These are phyloP conservation scores for Calonectria montana DNA, from an alignment of 2,329 filamentous ascomycete species.

Conservation along the genomic window DNA sequence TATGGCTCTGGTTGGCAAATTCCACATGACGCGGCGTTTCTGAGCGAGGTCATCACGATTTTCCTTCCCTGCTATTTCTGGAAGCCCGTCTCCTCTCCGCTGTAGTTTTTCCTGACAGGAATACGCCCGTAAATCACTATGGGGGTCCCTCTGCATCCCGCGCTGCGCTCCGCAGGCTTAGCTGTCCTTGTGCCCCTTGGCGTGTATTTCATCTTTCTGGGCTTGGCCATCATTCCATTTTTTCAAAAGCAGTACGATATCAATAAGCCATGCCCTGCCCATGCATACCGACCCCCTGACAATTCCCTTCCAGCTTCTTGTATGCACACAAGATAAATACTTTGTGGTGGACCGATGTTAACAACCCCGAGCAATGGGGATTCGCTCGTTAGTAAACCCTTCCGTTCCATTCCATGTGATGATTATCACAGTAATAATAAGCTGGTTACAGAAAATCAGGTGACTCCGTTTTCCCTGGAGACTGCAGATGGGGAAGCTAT, in stretches of 20 bases:
- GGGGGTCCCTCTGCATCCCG: slow-evolving; percentile 37
- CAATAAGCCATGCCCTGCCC: slow-evolving; percentile 42
- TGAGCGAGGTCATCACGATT: not conserved
- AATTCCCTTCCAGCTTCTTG: slow-evolving; percentile 68
- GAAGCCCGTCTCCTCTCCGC: not conserved
- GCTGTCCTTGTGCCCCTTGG: slow-evolving; percentile 69
- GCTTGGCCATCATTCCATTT: slow-evolving; percentile 72
- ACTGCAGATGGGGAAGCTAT: slow-evolving; percentile 82
- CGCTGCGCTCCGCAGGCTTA: slow-evolving; percentile 53
- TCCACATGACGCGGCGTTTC: slow-evolving; percentile 15
- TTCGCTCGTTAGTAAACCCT: slow-evolving; percentile 75
- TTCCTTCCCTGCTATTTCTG: slow-evolving; percentile 1
- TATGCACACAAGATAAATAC: slow-evolving; percentile 87
- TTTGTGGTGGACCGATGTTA: slow-evolving; percentile 76
- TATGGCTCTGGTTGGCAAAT: slow-evolving; percentile 16
- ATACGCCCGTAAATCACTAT: slow-evolving; percentile 19
- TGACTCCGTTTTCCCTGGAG: slow-evolving; percentile 83
- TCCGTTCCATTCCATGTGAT: not conserved
- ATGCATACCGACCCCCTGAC: slow-evolving; percentile 24
- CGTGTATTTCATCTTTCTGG: slow-evolving; percentile 75
- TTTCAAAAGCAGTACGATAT: slow-evolving; percentile 80
- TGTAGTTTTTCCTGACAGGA: not conserved
- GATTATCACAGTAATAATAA: slow-evolving; percentile 16
- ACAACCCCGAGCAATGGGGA: slow-evolving; percentile 84
- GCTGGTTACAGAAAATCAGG: slow-evolving; percentile 76